Base-by-base conservation (phyloP, 139 green algal species). In the Desmodesmus armatus region DNA sequence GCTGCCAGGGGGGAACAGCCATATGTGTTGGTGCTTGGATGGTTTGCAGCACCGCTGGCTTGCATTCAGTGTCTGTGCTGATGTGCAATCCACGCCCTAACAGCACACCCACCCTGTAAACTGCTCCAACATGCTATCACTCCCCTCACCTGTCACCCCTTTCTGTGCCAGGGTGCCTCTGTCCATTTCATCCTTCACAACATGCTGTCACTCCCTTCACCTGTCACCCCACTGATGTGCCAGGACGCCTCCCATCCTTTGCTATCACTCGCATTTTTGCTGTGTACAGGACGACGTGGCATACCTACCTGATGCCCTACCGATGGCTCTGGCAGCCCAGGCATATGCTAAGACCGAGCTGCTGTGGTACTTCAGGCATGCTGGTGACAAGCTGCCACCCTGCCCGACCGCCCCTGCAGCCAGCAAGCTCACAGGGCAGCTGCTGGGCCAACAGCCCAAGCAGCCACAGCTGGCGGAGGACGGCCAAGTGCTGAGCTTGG, bases 331-430 rank as follows among this genome's bases (percentile, higher is more conserved):
- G 9, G 80, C 80, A 37, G 80, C 80, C 11, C 53, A 65, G 80
- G 80, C 80, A 17, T 86, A 86, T 33, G 80, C 49, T 27, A 80
- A 49, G 37, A 71, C 37, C 43, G 80, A 86, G 69, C 67, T 80
- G 53, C 49, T 80, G 35, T 86, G 80, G 80, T 86, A 86, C 69
- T 86, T 86, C 53, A 58, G 80, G 29, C 80, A 86, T 47, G 49
- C 60, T 9, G 70, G 29, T 0, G 80, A 86, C 40, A 29, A 23
- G 37, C 35, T 86, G 69, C 66, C 69, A 35, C 49, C 49, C 17
- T 11, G 43, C 2, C 47, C 80, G 0, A 9, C 53, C 40, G 55
- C 55, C 23, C 17, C 53, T 82, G 55, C 13, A 29, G 62, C 62
- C 7, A 55, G 62, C 53, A 82, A 82, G 62, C 62, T 77, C n/a